These are phyloP conservation scores for Saccharomycopsis fodiens DNA, from an alignment of 805 yeast species.

Conservation along the genomic window DNA sequence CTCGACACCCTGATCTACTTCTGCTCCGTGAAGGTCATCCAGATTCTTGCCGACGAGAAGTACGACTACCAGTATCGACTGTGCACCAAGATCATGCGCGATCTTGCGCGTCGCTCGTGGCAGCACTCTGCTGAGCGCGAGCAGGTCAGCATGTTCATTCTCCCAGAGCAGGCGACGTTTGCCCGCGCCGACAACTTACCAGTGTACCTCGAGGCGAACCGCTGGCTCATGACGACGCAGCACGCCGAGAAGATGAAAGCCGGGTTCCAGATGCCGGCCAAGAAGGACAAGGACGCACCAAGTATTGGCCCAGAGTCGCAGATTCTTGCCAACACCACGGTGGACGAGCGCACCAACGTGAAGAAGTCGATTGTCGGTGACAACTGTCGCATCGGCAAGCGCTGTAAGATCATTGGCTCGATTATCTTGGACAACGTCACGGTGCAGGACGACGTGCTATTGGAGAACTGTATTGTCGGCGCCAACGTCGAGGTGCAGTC, in stretches of 20 bases:
- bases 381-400: constrained; percentile 69
- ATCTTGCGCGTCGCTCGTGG: constrained; percentile 90
- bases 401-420: constrained; percentile 84
- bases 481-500: constrained; percentile 51
- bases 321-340: constrained; percentile 56
- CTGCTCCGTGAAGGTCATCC: constrained; percentile 46
- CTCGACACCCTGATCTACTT: constrained; percentile 69
- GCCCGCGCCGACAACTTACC: constrained; percentile 72
- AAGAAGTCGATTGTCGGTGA: constrained; percentile 79
- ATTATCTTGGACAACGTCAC: constrained; percentile 63
- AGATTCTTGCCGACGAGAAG: constrained; percentile 35
- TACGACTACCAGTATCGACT: constrained; percentile 34
- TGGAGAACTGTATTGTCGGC: constrained; percentile 87
- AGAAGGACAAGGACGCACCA: constrained; percentile 51
- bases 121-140: constrained; percentile 53
- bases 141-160: constrained; percentile 58
- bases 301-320: constrained; percentile 83
- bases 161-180: constrained; percentile 66
- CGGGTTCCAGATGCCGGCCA: constrained; percentile 19
- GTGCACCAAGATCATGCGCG: constrained; percentile 66
- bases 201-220: constrained; percentile 84
- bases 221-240: constrained; percentile 53
- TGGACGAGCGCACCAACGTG: constrained; percentile 80
- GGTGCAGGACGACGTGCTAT: constrained; percentile 65
- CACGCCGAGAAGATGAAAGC: constrained; percentile 11